Evolutionary conservation across 176 grass and related monocot species (phyloP).

Genomic region (Zoysia japonica): DNA sequence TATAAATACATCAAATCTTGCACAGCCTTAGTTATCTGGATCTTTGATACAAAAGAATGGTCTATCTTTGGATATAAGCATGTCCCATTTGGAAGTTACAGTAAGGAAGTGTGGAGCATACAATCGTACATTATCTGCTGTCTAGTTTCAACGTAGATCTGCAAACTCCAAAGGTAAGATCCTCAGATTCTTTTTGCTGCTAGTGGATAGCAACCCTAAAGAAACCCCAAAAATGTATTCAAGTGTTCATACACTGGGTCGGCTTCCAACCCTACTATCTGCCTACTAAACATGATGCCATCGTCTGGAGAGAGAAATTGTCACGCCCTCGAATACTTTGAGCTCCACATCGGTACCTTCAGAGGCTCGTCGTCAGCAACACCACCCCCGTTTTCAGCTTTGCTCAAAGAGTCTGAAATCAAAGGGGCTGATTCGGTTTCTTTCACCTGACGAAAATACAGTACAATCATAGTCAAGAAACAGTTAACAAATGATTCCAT

Average conservation of each 20-base stretch:
- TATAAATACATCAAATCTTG: conserved; percentile 26
- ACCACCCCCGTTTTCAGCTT: conserved; percentile 57
- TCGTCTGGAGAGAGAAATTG: background rate
- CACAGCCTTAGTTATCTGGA: conserved; percentile 24
- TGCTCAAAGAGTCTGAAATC: conserved; percentile 57
- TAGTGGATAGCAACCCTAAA: conserved; percentile 28
- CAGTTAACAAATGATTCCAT: background rate
- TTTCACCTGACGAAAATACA: conserved; percentile 46
- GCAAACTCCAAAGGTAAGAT: conserved; percentile 37
- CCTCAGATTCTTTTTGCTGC: conserved; percentile 49
- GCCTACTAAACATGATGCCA: conserved; percentile 50
- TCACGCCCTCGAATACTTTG: conserved; percentile 71
- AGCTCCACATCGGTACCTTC: conserved; percentile 84
- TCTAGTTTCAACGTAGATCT: conserved; percentile 54
- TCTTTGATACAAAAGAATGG: conserved; percentile 55
- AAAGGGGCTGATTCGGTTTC: conserved; percentile 62
- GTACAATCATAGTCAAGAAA: background rate
- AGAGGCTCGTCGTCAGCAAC: conserved; percentile 53
- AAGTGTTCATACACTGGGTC: conserved; percentile 56
- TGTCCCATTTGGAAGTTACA: conserved; percentile 43
- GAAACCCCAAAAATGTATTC: conserved; percentile 51
- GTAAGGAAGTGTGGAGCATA: conserved; percentile 42
- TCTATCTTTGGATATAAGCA: conserved; percentile 46
- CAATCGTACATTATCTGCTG: conserved; percentile 47
- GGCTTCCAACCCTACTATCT: conserved; percentile 60